A percentile compares a stretch with the other conserved stretches of the same genome.
These are phyloP conservation scores for Amanita pseudoporphyria DNA, from an alignment of 768 basidiomycete genomes.

Conservation along the genomic window DNA sequence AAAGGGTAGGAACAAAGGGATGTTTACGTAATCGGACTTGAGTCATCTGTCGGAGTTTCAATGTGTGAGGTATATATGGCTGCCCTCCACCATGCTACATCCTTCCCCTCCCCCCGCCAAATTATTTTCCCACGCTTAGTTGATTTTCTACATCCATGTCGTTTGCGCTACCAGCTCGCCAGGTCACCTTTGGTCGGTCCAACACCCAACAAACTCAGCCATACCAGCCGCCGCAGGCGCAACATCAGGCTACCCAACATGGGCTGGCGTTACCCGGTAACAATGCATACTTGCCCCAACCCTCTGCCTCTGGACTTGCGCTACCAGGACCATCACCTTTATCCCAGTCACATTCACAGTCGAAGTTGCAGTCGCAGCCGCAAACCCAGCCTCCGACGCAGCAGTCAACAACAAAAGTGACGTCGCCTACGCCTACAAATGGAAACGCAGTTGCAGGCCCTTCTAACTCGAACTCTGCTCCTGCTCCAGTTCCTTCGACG, in stretches of 20 bases:
- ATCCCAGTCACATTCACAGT: constrained; percentile 40
- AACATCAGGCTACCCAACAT: constrained; percentile 34
- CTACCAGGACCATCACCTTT: constrained; percentile 49
- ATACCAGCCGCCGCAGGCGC: constrained; percentile 31
- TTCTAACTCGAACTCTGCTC: constrained; percentile 37
- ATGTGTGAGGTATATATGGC: constrained; percentile 35
- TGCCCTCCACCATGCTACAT: constrained; percentile 19
- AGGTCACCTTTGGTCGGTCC: constrained; percentile 67
- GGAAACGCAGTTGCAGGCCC: constrained; percentile 45
- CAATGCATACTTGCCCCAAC: constrained; percentile 33
- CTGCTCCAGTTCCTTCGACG: constrained; percentile 49
- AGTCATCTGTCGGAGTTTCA: constrained; percentile 37
- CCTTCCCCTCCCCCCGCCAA: constrained; percentile 23
- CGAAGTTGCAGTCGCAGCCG: constrained; percentile 32
- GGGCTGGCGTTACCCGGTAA: constrained; percentile 53
- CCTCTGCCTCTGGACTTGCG: constrained; percentile 29
- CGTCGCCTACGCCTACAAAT: constrained; percentile 17
- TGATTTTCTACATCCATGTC: constrained; percentile 31
- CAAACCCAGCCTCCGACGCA: constrained; percentile 24
- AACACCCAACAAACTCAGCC: constrained; percentile 35
- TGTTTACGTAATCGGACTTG: constrained; percentile 34
- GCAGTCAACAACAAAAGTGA: constrained; percentile 12
- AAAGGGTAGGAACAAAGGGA: constrained; percentile 22
- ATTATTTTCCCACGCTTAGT: constrained; percentile 34
- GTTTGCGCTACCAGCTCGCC: constrained; percentile 69